Evolutionary conservation across 345 rosid species (phyloP), one percentile per base, ranked within the genome.

Genomic region (Salix suchowensis): DNA sequence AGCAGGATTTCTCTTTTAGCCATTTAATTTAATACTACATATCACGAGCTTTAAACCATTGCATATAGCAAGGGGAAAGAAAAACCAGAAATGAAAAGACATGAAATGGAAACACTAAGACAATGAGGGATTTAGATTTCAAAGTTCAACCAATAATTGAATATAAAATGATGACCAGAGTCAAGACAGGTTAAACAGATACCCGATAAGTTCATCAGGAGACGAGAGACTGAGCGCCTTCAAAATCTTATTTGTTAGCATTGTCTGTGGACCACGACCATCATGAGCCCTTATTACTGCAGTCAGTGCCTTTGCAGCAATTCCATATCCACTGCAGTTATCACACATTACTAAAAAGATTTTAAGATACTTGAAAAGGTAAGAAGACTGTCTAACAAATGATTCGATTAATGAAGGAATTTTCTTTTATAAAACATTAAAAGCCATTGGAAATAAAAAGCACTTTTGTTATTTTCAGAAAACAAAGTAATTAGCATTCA

Each of bases 291-390:
- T 89, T 69, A 95, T 79, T 74, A 95, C 87, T 30, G 98, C 97
- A 61, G 97, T 93, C 58, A 93, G 85, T 78, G 98, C 98, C 84
- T 84, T 92, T 58, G 98, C 98, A 81, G 98, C 86, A 78, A 95
- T 95, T 65, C 98, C 98, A 88, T 93, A 95, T 72, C 94, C 90
- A 87, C 92, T 88, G 87, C 81, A 84, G 62, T n/a, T 44, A 44
- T 23, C 18, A 52, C 54, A 76, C 28, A 68, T 23, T 21, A 58
- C 62, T 58, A 23, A 4, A 58, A 58, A 23, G 23, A 46, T 13
- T 13, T 46, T 46, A 46, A 12, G 6, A 46, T 46, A 14, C 52
- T 46, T 14, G 13, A 10, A 48, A 4, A 32, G 30, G 61, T 30
- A 30, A 48, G 62, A 30, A 71, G 40, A 30, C 61, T 12, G 54